Evolutionary conservation across 441 rosid genomes (phyloP).

Genomic region (Caryocar brasiliense): DNA sequence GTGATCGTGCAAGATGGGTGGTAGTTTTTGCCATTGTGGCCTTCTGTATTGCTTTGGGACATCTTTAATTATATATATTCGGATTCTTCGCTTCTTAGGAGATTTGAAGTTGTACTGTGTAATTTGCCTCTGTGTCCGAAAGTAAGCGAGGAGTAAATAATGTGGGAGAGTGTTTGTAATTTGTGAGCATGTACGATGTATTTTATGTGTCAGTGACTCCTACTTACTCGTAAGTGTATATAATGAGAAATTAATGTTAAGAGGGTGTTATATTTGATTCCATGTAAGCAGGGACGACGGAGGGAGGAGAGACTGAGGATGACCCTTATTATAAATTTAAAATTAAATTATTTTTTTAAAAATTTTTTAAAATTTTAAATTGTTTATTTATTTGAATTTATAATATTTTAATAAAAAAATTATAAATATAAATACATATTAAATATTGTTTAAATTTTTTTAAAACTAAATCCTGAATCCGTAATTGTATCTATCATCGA

Average conservation of each 20-base stretch:
- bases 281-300: too few relatives aligned
- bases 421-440: too few relatives aligned
- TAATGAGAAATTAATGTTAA: background rate
- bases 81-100: background rate
- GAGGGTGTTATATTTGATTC: background rate
- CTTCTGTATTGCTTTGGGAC: slow-evolving; percentile 1
- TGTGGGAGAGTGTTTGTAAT: background rate
- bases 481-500: too few relatives aligned
- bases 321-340: too few relatives aligned
- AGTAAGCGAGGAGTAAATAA: background rate
- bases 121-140: background rate
- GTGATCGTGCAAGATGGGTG: slow-evolving; percentile 3
- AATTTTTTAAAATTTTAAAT: too few relatives aligned
- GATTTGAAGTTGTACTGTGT: background rate
- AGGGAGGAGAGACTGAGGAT: too few relatives aligned
- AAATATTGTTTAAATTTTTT: too few relatives aligned
- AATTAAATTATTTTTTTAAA: too few relatives aligned
- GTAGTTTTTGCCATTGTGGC: background rate
- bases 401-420: too few relatives aligned
- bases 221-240: slow-evolving; percentile 14
- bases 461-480: too few relatives aligned
- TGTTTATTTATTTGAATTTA: too few relatives aligned
- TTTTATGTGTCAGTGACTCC: background rate
- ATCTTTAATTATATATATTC: background rate
- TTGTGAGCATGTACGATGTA: background rate